These are phyloP conservation scores for Yarrowia osloensis DNA, from an alignment of 805 yeast species.

Conservation along the genomic window DNA sequence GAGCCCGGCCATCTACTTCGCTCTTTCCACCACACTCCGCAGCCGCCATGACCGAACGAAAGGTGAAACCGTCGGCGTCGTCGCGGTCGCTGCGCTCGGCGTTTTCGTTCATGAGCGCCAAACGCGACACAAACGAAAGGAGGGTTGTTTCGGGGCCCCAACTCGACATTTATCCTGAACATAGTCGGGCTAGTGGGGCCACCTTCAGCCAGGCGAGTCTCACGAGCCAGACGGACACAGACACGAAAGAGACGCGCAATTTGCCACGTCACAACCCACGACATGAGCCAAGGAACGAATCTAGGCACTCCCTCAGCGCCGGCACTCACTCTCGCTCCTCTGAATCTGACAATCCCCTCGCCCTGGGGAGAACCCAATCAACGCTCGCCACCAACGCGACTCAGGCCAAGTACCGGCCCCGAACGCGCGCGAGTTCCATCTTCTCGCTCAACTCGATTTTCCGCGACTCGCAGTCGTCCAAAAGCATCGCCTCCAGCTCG, in stretches of 20 bases:
- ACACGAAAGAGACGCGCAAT: neutral
- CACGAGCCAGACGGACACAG: neutral
- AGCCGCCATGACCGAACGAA: neutral
- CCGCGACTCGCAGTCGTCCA: constrained; percentile 18
- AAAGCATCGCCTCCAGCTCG: neutral
- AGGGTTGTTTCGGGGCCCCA: constrained; percentile 3
- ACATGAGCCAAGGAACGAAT: too few species aligned
- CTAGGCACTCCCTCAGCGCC: too few species aligned
- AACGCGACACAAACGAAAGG: neutral
- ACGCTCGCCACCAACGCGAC: neutral
- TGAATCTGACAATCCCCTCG: too few species aligned
- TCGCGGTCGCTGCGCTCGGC: constrained; percentile 17
- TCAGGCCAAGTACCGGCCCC: constrained; percentile 4
- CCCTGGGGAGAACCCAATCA: neutral
- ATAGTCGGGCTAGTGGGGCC: too few species aligned
- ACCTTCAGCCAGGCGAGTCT: too few species aligned
- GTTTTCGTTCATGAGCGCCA: constrained; percentile 22
- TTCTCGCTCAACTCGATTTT: constrained; percentile 25
- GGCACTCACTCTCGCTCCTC: too few species aligned
- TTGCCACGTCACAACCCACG: neutral
- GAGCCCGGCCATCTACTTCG: too few species aligned
- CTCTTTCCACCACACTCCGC: neutral
- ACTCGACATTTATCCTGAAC: constrained; percentile 2
- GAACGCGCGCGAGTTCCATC: constrained; percentile 13
- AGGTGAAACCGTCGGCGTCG: constrained; percentile 26